phyloP scores from a whole-genome alignment of 768 basidiomycete species.

The Cystoderma amianthinum region DNA sequence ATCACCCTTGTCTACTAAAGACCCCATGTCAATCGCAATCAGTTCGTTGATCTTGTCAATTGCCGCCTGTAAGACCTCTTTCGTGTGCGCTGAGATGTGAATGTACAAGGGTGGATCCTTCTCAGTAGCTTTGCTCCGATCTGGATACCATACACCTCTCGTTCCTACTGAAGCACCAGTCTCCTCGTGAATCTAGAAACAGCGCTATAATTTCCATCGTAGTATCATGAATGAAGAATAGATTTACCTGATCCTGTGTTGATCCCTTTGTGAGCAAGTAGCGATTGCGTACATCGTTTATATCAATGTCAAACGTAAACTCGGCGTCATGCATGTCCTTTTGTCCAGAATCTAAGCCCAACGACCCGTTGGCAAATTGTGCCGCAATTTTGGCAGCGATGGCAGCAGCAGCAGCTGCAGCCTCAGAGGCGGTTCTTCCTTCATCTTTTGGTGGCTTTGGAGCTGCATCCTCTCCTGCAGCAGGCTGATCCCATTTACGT shows the following conservation, averaged over 20 bases:
- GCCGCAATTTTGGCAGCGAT: slow-evolving; percentile 96
- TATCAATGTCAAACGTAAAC: slow-evolving; percentile 89
- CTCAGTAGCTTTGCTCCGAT: slow-evolving; percentile 83
- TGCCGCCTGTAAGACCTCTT: slow-evolving; percentile 59
- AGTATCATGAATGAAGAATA: slow-evolving; percentile 1
- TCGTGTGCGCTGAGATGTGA: slow-evolving; percentile 76
- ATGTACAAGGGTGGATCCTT: slow-evolving; percentile 92
- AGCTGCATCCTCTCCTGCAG: slow-evolving; percentile 34
- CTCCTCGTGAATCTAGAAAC: slow-evolving; percentile 74
- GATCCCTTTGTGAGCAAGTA: slow-evolving; percentile 91
- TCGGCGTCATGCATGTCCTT: slow-evolving; percentile 73
- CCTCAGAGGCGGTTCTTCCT: slow-evolving; percentile 56
- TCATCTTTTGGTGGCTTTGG: slow-evolving; percentile 46
- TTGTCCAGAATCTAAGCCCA: slow-evolving; percentile 27
- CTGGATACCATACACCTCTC: slow-evolving; percentile 95
- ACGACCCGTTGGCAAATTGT: slow-evolving; percentile 51
- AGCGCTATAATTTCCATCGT: too few species aligned
- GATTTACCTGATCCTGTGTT: slow-evolving; percentile 81
- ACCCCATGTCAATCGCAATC: slow-evolving; percentile 68
- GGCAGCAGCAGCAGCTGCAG: slow-evolving; percentile 66
- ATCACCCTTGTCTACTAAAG: slow-evolving; percentile 74
- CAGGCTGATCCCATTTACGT: slow-evolving; percentile 80
- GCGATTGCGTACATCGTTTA: slow-evolving; percentile 92
- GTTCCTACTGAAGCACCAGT: slow-evolving; percentile 92
- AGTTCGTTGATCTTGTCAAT: slow-evolving; percentile 70